Base-by-base conservation (phyloP, 2,329 filamentous ascomycete species). In the Sclerotinia trifoliorum region DNA sequence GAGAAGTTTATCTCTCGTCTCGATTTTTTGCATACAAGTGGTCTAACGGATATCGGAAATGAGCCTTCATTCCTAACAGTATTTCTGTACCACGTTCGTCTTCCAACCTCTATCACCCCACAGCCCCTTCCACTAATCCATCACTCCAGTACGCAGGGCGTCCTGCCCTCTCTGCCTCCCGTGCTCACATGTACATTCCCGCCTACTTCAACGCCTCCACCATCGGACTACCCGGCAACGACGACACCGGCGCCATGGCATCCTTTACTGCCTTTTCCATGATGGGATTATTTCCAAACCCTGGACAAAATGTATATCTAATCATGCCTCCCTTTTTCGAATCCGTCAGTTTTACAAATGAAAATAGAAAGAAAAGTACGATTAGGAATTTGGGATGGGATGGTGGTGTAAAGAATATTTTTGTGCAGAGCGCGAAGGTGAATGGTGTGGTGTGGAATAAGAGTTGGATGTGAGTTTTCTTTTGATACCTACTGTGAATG, bases 261-360 rank as follows among this genome's bases (percentile, higher is more conserved):
- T 72, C 72, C 0, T 75, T 75, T n/a, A 66, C 71, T 0, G 73
- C 73, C 0, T 73, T 75, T 24, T 68, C 62, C 1, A 73, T 75
- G 69, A 72, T 73, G 57, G 74, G 74, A 0, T 77, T 91, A 5
- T 92, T 88, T 74, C 89, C 89, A 0, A 89, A 90, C 63, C 83
- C 88, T 0, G 89, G 88, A 0, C 89, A 91, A 73, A 80, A 90
- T 70, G 87, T 90, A 0, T 91, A 91, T 71, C 82, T 91, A 42
- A 88, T 91, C 70, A 89, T 80, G 0, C 85, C 89, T 0, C 89
- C 89, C 0, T 91, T 85, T 73, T 91, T 91, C 72, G 80, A 85
- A 72, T 80, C 81, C 44, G 81, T 90, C 2, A 84, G 82, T 58
- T 81, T 91, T 65, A 85, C 79, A 10, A 84, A 85, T 67, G 82